Conservation (phyloP, 208 protist genomes). For the Wallacemonas collosoma region DNA sequence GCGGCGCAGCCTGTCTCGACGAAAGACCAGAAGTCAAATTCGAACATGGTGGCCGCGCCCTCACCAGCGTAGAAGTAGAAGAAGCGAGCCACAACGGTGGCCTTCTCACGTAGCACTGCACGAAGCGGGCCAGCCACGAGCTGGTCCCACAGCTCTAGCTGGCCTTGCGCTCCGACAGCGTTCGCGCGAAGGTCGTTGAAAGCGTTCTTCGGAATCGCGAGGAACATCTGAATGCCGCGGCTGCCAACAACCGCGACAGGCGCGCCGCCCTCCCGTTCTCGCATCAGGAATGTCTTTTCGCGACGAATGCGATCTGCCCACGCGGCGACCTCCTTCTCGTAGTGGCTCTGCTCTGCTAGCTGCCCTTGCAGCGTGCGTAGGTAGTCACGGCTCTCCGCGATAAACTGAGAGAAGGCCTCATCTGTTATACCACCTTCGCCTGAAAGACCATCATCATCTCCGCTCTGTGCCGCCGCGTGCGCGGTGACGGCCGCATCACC, state of each 20-base stretch:
- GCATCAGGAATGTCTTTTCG: constrained; percentile 36
- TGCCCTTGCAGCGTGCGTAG: constrained; percentile 12
- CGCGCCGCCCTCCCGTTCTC: constrained; percentile 39
- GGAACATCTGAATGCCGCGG: constrained; percentile 37
- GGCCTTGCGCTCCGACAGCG: constrained; percentile 24
- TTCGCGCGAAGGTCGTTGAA: constrained; percentile 49
- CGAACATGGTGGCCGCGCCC: constrained; percentile 54
- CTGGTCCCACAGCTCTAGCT: constrained; percentile 44
- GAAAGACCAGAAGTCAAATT: constrained; percentile 85
- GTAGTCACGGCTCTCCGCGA: constrained; percentile 11
- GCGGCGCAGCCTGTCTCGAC: constrained; percentile 34
- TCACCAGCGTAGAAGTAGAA: constrained; percentile 77
- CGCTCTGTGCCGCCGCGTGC: not conserved
- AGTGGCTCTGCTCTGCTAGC: constrained; percentile 11
- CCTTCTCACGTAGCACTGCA: constrained; percentile 45
- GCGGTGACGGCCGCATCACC: not conserved
- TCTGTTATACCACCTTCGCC: not conserved
- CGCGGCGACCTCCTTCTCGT: constrained; percentile 23
- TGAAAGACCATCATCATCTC: not conserved
- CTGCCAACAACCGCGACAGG: constrained; percentile 57
- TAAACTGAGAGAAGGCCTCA: constrained; percentile 6
- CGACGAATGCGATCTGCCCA: constrained; percentile 17
- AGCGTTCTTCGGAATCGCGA: constrained; percentile 40
- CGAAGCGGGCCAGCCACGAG: constrained; percentile 38
- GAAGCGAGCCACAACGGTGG: constrained; percentile 43